Evolutionary conservation across 2,329 filamentous ascomycete species (phyloP).

Genomic region (Myriosclerotinia scirpicola): DNA sequence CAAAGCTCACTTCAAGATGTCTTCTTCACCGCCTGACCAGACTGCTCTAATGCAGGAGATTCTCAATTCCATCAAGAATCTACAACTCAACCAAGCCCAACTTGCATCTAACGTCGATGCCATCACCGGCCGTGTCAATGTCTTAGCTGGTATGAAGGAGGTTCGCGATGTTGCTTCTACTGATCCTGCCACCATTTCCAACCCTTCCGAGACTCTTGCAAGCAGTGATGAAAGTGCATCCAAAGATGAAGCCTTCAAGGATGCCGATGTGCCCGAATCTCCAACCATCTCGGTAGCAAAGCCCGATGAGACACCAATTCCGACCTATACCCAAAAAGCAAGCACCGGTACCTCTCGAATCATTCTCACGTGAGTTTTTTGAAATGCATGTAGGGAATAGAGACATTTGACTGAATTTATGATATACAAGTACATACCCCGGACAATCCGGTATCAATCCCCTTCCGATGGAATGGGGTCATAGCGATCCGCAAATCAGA

Average conservation of each 20-base stretch:
- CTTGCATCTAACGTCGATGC: conserved; percentile 58
- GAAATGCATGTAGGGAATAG: not conserved
- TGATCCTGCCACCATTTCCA: conserved; percentile 24
- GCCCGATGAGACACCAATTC: conserved; percentile 27
- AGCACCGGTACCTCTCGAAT: conserved; percentile 55
- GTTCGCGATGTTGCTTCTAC: conserved; percentile 50
- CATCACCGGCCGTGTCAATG: conserved; percentile 62
- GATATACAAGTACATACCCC: conserved; percentile 68
- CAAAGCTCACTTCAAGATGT: not conserved
- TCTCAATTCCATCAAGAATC: conserved; percentile 52
- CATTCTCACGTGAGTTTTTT: conserved; percentile 55
- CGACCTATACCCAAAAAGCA: conserved; percentile 36
- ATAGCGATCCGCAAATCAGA: conserved; percentile 68
- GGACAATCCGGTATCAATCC: conserved; percentile 93
- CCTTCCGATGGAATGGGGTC: conserved; percentile 85
- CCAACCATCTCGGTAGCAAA: conserved; percentile 38
- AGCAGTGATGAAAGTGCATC: conserved; percentile 24
- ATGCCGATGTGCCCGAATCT: conserved; percentile 35
- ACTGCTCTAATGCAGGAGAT: conserved; percentile 52
- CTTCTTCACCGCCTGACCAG: conserved; percentile 34
- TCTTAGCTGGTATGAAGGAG: conserved; percentile 58
- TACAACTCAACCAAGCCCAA: conserved; percentile 56
- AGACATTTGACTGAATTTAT: conserved; percentile 9
- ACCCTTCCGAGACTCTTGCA: conserved; percentile 23
- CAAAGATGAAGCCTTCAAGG: conserved; percentile 30